Percentiles rank a stretch among this genome's conserved stretches.
These are phyloP conservation scores for Drechslerella coelobrocha DNA, from an alignment of 2,329 filamentous ascomycete species.

Conservation along the genomic window DNA sequence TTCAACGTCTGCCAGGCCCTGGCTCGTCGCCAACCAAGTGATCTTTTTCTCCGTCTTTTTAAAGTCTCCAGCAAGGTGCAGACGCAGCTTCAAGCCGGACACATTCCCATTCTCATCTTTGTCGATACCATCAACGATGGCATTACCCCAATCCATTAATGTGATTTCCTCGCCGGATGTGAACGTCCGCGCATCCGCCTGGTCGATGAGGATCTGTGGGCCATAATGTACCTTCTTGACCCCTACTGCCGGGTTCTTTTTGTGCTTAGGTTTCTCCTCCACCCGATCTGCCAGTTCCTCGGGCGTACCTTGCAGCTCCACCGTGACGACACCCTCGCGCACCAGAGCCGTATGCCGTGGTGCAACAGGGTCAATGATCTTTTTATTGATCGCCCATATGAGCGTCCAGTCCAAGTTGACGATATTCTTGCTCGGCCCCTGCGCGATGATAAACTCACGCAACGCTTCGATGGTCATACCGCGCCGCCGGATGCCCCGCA, in stretches of 20 bases:
- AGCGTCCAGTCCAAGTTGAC: conserved; percentile 82
- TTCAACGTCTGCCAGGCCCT: conserved; percentile 80
- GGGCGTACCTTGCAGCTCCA: conserved; percentile 69
- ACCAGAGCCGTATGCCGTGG: conserved; percentile 76
- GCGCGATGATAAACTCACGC: conserved; percentile 82
- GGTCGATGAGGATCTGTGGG: conserved; percentile 78
- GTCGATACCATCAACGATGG: conserved; percentile 73
- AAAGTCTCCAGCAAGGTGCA: conserved; percentile 87
- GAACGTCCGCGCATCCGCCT: conserved; percentile 82
- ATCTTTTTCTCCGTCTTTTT: conserved; percentile 97
- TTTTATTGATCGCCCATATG: conserved; percentile 78
- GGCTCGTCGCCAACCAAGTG: conserved; percentile 83
- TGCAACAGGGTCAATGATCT: conserved; percentile 78
- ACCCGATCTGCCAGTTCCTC: conserved; percentile 65
- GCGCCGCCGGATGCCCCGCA: conserved; percentile 77
- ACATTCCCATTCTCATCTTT: conserved; percentile 66
- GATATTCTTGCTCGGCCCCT: conserved; percentile 82
- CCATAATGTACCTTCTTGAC: conserved; percentile 84
- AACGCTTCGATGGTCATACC: conserved; percentile 81
- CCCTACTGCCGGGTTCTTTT: conserved; percentile 84
- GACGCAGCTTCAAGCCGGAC: conserved; percentile 75
- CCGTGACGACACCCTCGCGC: conserved; percentile 73
- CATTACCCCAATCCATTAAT: conserved; percentile 96
- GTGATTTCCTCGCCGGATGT: conserved; percentile 88
- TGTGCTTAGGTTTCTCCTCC: conserved; percentile 83